phyloP scores from a whole-genome alignment of 2,329 filamentous ascomycete species.

The Neoscytalidium dimidiatum region DNA sequence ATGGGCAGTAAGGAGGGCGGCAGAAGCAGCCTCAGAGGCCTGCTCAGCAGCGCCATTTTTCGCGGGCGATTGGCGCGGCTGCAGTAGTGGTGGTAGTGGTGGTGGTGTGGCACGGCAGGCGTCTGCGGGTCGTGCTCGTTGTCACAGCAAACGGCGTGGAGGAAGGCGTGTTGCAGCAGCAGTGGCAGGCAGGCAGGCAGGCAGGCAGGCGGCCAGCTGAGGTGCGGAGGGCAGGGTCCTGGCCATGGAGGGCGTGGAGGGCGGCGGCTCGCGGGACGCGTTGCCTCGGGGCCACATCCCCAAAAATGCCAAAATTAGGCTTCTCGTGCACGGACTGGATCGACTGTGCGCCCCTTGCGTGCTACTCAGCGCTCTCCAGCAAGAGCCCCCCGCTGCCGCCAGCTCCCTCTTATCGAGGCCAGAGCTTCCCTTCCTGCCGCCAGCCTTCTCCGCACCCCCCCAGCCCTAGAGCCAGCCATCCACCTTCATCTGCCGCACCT shows the following conservation, averaged over 20 bases:
- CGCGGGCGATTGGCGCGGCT: neutral
- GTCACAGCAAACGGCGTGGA: neutral
- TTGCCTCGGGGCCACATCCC: neutral
- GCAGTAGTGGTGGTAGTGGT: neutral
- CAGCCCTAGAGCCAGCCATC: neutral
- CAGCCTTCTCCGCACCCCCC: conserved; percentile 8
- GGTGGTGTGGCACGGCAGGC: conserved; percentile 9
- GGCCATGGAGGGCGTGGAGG: neutral
- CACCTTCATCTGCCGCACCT: neutral
- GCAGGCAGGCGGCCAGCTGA: neutral
- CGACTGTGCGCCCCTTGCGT: conserved; percentile 11
- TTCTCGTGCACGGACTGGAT: neutral
- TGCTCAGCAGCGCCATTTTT: conserved; percentile 2
- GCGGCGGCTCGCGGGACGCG: neutral
- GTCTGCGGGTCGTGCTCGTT: neutral
- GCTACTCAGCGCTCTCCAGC: neutral
- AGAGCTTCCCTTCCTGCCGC: conserved; percentile 10
- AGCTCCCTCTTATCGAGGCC: conserved; percentile 2
- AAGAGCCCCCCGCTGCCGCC: neutral
- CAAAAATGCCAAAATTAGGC: conserved; percentile 8
- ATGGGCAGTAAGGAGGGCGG: neutral
- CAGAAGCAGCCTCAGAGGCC: neutral
- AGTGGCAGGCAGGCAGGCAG: no score
- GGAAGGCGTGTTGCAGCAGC: no score
- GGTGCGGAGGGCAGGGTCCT: neutral